A percentile compares a stretch with the other conserved stretches of the same genome.
phyloP scores from a whole-genome alignment of 768 basidiomycete genomes.

The Tricholoma terreum region DNA sequence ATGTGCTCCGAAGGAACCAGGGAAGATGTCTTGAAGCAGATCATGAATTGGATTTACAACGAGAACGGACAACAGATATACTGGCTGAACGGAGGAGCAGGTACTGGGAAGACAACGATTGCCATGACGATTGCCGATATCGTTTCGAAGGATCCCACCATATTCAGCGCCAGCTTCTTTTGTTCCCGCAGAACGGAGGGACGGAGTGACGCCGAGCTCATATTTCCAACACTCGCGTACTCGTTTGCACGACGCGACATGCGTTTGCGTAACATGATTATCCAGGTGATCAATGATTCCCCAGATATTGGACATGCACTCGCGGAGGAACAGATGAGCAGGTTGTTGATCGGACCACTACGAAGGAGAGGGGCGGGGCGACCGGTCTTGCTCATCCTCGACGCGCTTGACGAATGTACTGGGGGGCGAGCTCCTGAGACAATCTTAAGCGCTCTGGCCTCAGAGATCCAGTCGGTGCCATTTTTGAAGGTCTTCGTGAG shows the following conservation, averaged over 20 bases:
- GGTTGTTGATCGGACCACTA: slow-evolving; percentile 21
- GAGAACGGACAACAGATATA: slow-evolving; percentile 16
- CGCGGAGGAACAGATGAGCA: slow-evolving; percentile 17
- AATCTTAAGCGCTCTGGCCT: slow-evolving; percentile 12
- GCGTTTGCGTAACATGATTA: slow-evolving; percentile 13
- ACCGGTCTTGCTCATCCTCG: slow-evolving; percentile 22
- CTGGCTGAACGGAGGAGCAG: slow-evolving; percentile 23
- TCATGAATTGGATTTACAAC: slow-evolving; percentile 19
- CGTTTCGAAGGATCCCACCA: slow-evolving; percentile 7
- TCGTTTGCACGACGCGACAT: slow-evolving; percentile 18
- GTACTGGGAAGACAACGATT: slow-evolving; percentile 25
- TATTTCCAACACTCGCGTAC: slow-evolving; percentile 24
- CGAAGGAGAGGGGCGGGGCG: slow-evolving; percentile 6
- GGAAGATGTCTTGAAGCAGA: slow-evolving; percentile 15
- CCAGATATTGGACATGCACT: slow-evolving; percentile 18
- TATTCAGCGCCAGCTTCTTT: slow-evolving; percentile 28
- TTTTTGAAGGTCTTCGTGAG: slow-evolving; percentile 20
- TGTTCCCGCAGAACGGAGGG: slow-evolving; percentile 23
- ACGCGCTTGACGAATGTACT: slow-evolving; percentile 23
- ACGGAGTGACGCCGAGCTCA: slow-evolving; percentile 19
- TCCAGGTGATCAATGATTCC: slow-evolving; percentile 11
- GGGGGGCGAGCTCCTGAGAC: slow-evolving; percentile 12
- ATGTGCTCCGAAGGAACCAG: slow-evolving; percentile 21
- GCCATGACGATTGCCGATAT: slow-evolving; percentile 17
- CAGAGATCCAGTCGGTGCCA: slow-evolving; percentile 10